Evolutionary conservation across 148 eudicot genomes (phyloP).

Genomic region (Camellia japonica): DNA sequence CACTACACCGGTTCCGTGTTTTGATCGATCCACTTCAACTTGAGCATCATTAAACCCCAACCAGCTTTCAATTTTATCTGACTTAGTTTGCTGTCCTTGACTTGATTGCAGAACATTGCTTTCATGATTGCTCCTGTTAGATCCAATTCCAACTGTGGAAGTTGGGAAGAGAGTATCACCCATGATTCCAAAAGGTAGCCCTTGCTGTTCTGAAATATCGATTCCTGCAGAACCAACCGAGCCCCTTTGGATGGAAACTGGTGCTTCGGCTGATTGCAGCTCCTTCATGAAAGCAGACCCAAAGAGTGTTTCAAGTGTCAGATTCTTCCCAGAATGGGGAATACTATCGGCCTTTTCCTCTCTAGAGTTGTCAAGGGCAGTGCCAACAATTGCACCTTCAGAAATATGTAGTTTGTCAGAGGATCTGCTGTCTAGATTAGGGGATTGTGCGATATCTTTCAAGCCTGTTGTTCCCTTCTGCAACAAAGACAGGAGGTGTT

Average conservation of each 20-base stretch:
- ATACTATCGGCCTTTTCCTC: constrained; percentile 30
- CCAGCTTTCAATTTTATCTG: constrained; percentile 40
- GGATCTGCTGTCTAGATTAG: constrained; percentile 27
- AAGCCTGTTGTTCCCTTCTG: constrained; percentile 48
- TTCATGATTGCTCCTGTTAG: constrained; percentile 27
- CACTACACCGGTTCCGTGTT: constrained; percentile 30
- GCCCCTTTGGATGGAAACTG: constrained; percentile 66
- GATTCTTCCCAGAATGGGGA: constrained; percentile 35
- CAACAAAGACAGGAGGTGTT: constrained; percentile 81
- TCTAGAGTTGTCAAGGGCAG: constrained; percentile 22
- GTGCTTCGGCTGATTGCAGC: constrained; percentile 70
- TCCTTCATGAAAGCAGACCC: constrained; percentile 93
- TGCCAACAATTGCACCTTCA: constrained; percentile 25
- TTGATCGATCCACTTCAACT: constrained; percentile 32
- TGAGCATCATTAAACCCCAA: constrained; percentile 42
- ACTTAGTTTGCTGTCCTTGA: constrained; percentile 24
- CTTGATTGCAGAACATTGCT: constrained; percentile 25
- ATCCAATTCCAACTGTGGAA: constrained; percentile 29
- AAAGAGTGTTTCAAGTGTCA: constrained; percentile 84
- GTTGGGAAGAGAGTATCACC: constrained; percentile 25
- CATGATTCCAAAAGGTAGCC: constrained; percentile 21
- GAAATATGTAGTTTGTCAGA: constrained; percentile 22
- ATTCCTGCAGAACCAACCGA: constrained; percentile 36
- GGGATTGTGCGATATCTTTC: constrained; percentile 18
- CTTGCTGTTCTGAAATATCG: constrained; percentile 33